Evolutionary conservation across 1,284 basidiomycete genomes (phyloP), one percentile per base, ranked within the genome.

Genomic region (Termitomyces sp.): DNA sequence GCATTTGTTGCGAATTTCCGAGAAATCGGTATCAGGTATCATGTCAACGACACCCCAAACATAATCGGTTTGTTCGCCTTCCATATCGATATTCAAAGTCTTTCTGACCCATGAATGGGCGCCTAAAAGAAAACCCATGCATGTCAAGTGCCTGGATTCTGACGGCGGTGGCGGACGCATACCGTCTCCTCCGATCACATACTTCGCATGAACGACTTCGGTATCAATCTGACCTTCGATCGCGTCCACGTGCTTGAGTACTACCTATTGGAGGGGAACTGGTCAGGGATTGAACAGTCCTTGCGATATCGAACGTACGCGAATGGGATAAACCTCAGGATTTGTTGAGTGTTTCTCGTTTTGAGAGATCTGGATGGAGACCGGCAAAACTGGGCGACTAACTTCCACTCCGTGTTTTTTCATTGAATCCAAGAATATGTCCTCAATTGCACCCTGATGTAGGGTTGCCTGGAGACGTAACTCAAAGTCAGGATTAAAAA

Each of bases 91-190:
- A 3, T 77, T 77, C n/a, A 90, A 69, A 1, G 72, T 60, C 57
- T 84, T 84, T 28, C 89, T 77, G 5, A 90, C 86, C 88, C 88
- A 92, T 2, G 87, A 90, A 68, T 91, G 88, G 0, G 88, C 89
- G n/a, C 86, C 84, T 81, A 42, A 31, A 42, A 5, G 18, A 40
- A 13, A 18, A n/a, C 11, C 9, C 14, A 41, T n/a, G 10, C 14
- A 41, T n/a, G 10, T 9, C 30, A 7, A 21, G 11, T 11, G 19
- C 3, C 13, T 3, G 6, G 5, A 24, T 19, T 35, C n/a, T n/a
- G 18, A 16, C 38, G 37, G 14, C 24, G 2, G 30, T 16, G n/a
- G 13, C 21, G 13, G 2, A 28, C 5, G 51, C 69, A 49, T 47
- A 78, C 79, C 85, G 63, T 87, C 85, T 24, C 78, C 72, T 1